phyloP scores from a whole-genome alignment of 129 eudicot genomes.

The Flaveria bidentis region DNA sequence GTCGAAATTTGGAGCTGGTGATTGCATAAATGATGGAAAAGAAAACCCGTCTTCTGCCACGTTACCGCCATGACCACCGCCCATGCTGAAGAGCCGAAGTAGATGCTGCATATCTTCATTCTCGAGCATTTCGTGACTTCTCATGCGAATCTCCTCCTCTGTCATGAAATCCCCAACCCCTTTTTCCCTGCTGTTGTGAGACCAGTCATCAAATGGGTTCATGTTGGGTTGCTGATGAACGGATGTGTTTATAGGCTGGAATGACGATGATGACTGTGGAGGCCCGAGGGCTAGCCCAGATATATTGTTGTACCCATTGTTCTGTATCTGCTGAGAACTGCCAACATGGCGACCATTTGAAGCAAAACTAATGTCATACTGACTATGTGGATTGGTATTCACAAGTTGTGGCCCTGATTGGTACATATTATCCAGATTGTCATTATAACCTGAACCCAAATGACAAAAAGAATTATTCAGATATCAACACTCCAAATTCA shows the following conservation, averaged over 20 bases:
- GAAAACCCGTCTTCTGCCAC: conserved; percentile 62
- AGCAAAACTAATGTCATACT: conserved; percentile 47
- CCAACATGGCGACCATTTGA: conserved; percentile 45
- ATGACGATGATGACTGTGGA: conserved; percentile 57
- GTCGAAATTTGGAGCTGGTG: conserved; percentile 61
- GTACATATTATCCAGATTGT: conserved; percentile 44
- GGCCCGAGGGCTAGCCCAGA: conserved; percentile 69
- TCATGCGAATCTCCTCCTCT: conserved; percentile 84
- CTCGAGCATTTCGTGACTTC: conserved; percentile 89
- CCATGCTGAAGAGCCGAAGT: conserved; percentile 86
- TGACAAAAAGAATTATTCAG: not conserved
- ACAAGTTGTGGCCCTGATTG: conserved; percentile 52
- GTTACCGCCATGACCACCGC: conserved; percentile 53
- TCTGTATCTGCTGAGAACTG: conserved; percentile 51
- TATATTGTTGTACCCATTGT: conserved; percentile 43
- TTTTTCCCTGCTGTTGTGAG: conserved; percentile 48
- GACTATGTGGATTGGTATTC: conserved; percentile 46
- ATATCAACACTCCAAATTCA: not conserved
- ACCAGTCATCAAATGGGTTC: conserved; percentile 80
- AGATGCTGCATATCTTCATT: conserved; percentile 96
- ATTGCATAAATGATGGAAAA: conserved; percentile 60
- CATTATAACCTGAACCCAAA: conserved; percentile 60
- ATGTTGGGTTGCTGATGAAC: conserved; percentile 53
- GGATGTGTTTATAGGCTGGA: conserved; percentile 47
- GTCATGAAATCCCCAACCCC: conserved; percentile 63